phyloP scores from a whole-genome alignment of 2,329 filamentous ascomycete genomes.

The Neonectria magnoliae region DNA sequence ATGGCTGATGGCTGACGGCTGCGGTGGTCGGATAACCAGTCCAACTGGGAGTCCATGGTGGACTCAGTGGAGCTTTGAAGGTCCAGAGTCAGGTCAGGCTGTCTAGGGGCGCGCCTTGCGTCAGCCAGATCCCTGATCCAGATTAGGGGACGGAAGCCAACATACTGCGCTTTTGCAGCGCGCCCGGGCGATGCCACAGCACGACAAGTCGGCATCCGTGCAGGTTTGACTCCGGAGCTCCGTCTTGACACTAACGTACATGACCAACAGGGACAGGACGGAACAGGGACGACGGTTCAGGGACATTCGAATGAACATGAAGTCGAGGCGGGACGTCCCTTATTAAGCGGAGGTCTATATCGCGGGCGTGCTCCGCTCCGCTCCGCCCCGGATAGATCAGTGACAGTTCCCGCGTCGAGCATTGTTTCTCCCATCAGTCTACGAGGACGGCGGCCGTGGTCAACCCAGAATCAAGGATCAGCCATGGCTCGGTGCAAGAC shows the following conservation, averaged over 20 bases:
- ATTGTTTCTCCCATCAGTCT: neutral
- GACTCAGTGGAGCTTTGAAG: slow-evolving; percentile 20
- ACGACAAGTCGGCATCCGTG: slow-evolving; percentile 22
- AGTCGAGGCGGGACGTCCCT: slow-evolving; percentile 19
- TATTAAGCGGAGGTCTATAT: slow-evolving; percentile 13
- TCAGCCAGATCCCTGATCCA: slow-evolving; percentile 42
- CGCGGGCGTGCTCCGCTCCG: slow-evolving; percentile 10
- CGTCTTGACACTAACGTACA: slow-evolving; percentile 19
- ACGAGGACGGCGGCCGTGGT: neutral
- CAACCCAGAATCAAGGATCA: neutral
- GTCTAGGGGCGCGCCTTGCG: slow-evolving; percentile 34
- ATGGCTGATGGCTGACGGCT: slow-evolving; percentile 32
- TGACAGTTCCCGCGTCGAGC: slow-evolving; percentile 1
- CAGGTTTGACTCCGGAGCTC: slow-evolving; percentile 25
- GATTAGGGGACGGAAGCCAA: slow-evolving; percentile 37
- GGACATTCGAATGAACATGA: slow-evolving; percentile 7
- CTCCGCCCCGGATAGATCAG: slow-evolving; percentile 11
- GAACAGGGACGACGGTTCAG: slow-evolving; percentile 21
- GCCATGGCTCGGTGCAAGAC: neutral
- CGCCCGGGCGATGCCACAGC: slow-evolving; percentile 18
- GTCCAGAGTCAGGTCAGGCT: slow-evolving; percentile 38
- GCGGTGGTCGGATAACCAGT: slow-evolving; percentile 37
- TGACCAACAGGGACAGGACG: neutral
- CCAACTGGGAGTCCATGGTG: slow-evolving; percentile 21
- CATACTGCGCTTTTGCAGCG: slow-evolving; percentile 18